phyloP scores from a whole-genome alignment of 192 early-diverging fungal genomes.

The Backusella luteola region DNA sequence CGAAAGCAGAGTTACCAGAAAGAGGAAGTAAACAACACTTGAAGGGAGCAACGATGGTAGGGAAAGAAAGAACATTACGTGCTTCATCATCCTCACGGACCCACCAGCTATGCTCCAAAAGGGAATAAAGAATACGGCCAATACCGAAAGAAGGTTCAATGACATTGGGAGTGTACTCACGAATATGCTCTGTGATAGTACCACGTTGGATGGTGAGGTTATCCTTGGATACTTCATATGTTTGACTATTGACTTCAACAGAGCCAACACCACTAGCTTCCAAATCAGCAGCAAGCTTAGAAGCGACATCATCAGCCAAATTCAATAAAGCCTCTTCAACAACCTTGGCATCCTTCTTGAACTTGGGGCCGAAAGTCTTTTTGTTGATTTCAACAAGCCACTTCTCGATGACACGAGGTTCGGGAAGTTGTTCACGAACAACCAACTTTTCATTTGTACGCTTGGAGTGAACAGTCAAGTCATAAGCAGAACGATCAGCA shows the following conservation, averaged over 20 bases:
- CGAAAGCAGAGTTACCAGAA: slow-evolving; percentile 77
- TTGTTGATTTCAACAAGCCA: slow-evolving; percentile 86
- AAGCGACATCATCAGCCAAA: slow-evolving; percentile 54
- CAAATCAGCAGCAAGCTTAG: slow-evolving; percentile 55
- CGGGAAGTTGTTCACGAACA: slow-evolving; percentile 84
- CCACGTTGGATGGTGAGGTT: slow-evolving; percentile 35
- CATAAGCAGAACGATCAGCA: slow-evolving; percentile 98
- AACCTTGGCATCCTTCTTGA: slow-evolving; percentile 88
- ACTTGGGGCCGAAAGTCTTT: slow-evolving; percentile 91
- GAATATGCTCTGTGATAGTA: slow-evolving; percentile 53
- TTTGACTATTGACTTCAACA: slow-evolving; percentile 61
- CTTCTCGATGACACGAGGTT: slow-evolving; percentile 76
- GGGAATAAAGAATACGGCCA: slow-evolving; percentile 94
- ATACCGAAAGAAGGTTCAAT: slow-evolving; percentile 99
- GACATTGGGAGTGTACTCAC: slow-evolving; percentile 97
- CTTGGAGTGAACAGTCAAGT: slow-evolving; percentile 88
- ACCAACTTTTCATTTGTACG: slow-evolving; percentile 91
- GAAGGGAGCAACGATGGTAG: slow-evolving; percentile 87
- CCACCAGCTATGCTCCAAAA: slow-evolving; percentile 95
- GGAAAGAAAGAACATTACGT: slow-evolving; percentile 89
- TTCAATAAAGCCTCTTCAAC: slow-evolving; percentile 76
- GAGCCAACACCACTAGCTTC: slow-evolving; percentile 47
- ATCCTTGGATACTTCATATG: slow-evolving; percentile 58
- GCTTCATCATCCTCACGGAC: slow-evolving; percentile 87
- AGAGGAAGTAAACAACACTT: slow-evolving; percentile 93